Conservation (phyloP, 768 basidiomycete genomes). For the Albatrellus ellisii region DNA sequence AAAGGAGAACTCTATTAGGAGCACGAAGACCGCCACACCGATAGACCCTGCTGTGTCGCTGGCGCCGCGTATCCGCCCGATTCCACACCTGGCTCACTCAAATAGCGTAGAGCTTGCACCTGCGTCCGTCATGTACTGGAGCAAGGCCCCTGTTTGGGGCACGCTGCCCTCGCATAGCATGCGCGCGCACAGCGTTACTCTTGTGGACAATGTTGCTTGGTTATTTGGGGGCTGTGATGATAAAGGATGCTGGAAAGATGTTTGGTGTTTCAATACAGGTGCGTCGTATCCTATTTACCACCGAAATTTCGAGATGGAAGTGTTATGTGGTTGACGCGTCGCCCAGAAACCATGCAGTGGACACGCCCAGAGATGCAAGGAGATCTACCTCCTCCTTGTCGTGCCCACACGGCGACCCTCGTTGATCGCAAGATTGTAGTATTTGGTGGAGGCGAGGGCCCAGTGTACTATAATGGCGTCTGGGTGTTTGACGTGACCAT, state of each 20-base stretch:
- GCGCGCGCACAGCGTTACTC: constrained; percentile 73
- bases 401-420: constrained; percentile 81
- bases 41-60: constrained; percentile 4
- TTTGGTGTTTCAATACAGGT: constrained; percentile 84
- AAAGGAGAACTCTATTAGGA: constrained; percentile 15
- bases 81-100: constrained; percentile 48
- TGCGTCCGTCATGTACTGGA: constrained; percentile 78
- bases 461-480: constrained; percentile 70
- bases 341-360: constrained; percentile 82
- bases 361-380: constrained; percentile 63
- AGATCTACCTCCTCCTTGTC: constrained; percentile 68
- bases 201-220: constrained; percentile 78
- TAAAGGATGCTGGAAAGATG: constrained; percentile 55
- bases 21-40: neutral
- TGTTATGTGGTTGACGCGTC: neutral
- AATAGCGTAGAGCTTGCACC: constrained; percentile 47
- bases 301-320: neutral
- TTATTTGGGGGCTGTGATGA: constrained; percentile 85
- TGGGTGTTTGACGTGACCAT: constrained; percentile 72
- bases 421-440: constrained; percentile 71
- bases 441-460: constrained; percentile 80
- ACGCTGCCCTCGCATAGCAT: constrained; percentile 49
- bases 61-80: constrained; percentile 28
- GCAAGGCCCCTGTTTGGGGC: constrained; percentile 70
- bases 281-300: constrained; percentile 4